Percentiles rank a stretch among this genome's conserved stretches.
Conservation (phyloP, 805 yeast species). For the Zygosaccharomyces bailii region DNA sequence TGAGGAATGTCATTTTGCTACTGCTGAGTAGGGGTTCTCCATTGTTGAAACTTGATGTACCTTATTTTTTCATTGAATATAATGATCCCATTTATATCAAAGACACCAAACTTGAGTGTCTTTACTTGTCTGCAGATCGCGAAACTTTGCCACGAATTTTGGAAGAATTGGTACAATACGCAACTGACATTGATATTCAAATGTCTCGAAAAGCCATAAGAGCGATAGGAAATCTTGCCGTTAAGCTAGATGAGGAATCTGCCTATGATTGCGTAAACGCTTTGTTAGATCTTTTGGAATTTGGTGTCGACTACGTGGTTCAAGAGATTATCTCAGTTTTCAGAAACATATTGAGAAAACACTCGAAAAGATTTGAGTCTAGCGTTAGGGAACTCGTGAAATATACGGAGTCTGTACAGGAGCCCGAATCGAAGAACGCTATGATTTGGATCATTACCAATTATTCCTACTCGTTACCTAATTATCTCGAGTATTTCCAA, state of each 20-base stretch:
- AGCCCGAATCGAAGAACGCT: constrained; percentile 74
- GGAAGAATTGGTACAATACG: constrained; percentile 78
- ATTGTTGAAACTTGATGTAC: constrained; percentile 57
- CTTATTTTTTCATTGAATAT: constrained; percentile 74
- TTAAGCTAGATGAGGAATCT: constrained; percentile 57
- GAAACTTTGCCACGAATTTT: constrained; percentile 58
- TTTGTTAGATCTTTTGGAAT: constrained; percentile 54
- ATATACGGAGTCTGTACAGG: constrained; percentile 54
- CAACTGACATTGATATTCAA: constrained; percentile 78
- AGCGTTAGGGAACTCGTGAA: constrained; percentile 43
- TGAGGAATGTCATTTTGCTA: constrained; percentile 75
- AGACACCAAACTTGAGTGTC: constrained; percentile 84
- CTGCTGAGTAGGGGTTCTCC: constrained; percentile 63
- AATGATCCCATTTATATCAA: constrained; percentile 86
- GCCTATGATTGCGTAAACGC: constrained; percentile 63
- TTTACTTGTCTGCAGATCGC: constrained; percentile 71
- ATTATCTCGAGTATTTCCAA: constrained; percentile 26
- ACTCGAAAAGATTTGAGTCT: constrained; percentile 55
- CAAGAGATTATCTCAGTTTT: constrained; percentile 78
- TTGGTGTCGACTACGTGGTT: constrained; percentile 67
- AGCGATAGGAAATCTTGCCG: constrained; percentile 86
- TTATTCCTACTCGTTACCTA: constrained; percentile 46
- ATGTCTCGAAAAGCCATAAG: constrained; percentile 85
- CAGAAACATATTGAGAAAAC: constrained; percentile 71
- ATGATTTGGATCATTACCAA: constrained; percentile 84